Conservation (phyloP, 495 filamentous ascomycete species). For the Talaromyces trachyspermus region DNA sequence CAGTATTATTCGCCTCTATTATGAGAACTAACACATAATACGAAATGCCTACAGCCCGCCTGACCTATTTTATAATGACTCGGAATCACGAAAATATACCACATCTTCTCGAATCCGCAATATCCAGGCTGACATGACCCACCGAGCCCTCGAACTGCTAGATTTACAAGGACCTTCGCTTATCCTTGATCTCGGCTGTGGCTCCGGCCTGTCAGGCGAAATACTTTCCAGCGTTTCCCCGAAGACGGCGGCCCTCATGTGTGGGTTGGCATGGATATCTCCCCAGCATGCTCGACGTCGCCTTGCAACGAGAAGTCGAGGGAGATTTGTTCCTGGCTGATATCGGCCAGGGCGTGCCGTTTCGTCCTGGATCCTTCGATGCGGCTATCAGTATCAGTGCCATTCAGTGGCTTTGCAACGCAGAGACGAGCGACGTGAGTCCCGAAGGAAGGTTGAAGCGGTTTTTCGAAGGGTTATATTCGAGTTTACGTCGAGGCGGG, state of each 20-base stretch:
- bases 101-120: constrained; percentile 90
- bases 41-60: constrained; percentile 56
- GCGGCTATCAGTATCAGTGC: constrained; percentile 91
- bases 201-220: constrained; percentile 88
- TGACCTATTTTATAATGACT: constrained; percentile 94
- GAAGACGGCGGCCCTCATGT: constrained; percentile 77
- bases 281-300: constrained; percentile 87
- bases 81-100: constrained; percentile 94
- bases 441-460: constrained; percentile 65
- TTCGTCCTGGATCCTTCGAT: constrained; percentile 87
- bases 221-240: constrained; percentile 64
- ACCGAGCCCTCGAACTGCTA: constrained; percentile 85
- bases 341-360: constrained; percentile 91
- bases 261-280: constrained; percentile 94
- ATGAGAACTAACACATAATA: not conserved
- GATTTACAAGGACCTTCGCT: constrained; percentile 70
- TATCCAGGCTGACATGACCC: constrained; percentile 90
- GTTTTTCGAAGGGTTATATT: constrained; percentile 91
- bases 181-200: constrained; percentile 92
- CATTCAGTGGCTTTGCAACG: constrained; percentile 97
- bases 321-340: constrained; percentile 89
- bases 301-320: constrained; percentile 83
- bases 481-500: constrained; percentile 73
- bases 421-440: constrained; percentile 75
- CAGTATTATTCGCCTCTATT: not conserved